Evolutionary conservation across 441 rosid genomes (phyloP).

Genomic region (Euphorbia celastroides): DNA sequence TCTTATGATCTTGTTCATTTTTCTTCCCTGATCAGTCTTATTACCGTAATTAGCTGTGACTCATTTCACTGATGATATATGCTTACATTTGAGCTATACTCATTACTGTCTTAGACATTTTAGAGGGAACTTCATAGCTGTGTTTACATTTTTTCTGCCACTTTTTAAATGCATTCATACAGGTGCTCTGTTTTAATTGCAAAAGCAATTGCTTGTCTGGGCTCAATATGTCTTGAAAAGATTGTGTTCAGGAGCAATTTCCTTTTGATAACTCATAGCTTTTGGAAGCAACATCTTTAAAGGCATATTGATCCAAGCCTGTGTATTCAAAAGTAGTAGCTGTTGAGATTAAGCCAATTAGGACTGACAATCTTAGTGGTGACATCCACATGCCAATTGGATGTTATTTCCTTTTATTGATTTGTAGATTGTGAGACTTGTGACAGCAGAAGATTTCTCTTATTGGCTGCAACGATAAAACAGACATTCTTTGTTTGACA

Average conservation of each 20-base stretch:
- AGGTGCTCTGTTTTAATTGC: neutral
- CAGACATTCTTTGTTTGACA: neutral
- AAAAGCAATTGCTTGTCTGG: neutral
- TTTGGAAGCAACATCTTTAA: too few species aligned
- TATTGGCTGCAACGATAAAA: neutral
- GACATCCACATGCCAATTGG: neutral
- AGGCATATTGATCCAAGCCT: neutral
- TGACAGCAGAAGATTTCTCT: neutral
- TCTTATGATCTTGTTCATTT: neutral
- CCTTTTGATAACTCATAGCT: too few species aligned
- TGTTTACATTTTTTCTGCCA: too few species aligned
- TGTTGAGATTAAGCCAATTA: conserved; percentile 5
- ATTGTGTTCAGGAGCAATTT: neutral
- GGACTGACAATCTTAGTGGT: neutral
- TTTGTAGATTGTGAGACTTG: neutral
- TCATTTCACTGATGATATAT: neutral
- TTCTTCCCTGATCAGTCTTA: neutral
- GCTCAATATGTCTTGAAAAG: neutral
- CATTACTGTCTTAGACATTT: neutral
- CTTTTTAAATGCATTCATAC: neutral
- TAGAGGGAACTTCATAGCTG: neutral
- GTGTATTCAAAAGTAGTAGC: neutral
- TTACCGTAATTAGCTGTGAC: neutral
- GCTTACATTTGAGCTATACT: neutral
- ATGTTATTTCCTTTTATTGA: neutral